Evolutionary conservation across 2,329 filamentous ascomycete genomes (phyloP), one percentile per base, ranked within the genome.

Genomic region (Colletotrichum abscissum): DNA sequence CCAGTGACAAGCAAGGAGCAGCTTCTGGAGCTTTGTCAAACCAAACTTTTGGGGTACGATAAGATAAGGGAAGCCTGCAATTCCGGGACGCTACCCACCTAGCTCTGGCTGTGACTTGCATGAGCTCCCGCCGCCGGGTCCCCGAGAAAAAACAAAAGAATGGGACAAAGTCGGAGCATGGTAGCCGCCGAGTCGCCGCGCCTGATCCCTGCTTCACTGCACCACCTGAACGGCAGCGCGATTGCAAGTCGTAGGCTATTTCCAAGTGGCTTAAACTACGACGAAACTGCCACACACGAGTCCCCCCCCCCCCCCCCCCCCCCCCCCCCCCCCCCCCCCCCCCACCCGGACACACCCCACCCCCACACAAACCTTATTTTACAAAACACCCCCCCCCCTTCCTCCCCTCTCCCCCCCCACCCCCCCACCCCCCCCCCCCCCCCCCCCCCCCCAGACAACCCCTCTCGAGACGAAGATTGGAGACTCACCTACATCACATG

Each of bases 101-200:
- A 52, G 42, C 26, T 30, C 26, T 24, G 24, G 22, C 5, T 54
- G 49, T 54, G 49, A 64, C 49, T 19, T 55, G 49, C 62, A 52
- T 65, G 30, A 54, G 55, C 24, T 59, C 8, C 55, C n/a, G 55
- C 26, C 35, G 52, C 19, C 63, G 22, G 14, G n/a, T 28, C 49
- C 33, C 24, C 24, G 7, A 35, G n/a, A 64, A 64, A 33, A 67
- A 62, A 30, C 26, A 49, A 52, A 19, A 26, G 35, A 38, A 24
- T 49, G 26, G 22, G 35, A 11, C 26, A 38, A 67, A 42, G 57
- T 63, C 64, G 63, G 57, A 57, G 57, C 35, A 72, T 30, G 55
- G 49, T 60, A 19, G 42, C 55, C 63, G 63, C 68, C 68, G 68
- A 71, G 56, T 71, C 56, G 56, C 64, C 57, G 57, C 35, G 64